Evolutionary conservation across 306 rosid species (phyloP).

Genomic region (Acacia melanoxylon): DNA sequence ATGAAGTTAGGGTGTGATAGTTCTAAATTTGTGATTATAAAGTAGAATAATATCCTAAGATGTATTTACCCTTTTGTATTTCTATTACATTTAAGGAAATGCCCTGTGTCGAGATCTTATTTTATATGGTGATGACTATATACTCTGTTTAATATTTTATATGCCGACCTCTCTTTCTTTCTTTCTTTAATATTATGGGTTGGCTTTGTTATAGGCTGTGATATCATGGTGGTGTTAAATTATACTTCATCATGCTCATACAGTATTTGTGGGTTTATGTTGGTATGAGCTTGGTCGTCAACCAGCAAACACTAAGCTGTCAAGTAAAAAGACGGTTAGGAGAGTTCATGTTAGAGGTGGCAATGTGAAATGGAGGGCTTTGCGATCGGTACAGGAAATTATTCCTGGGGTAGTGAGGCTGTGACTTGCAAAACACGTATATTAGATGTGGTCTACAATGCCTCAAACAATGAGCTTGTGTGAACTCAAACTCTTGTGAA

Average conservation of each 20-base stretch:
- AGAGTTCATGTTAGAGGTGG: slow-evolving; percentile 62
- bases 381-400: slow-evolving; percentile 61
- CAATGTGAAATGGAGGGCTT: slow-evolving; percentile 61
- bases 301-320: slow-evolving; percentile 58
- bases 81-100: not conserved
- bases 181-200: not conserved
- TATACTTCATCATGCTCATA: not conserved
- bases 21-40: not conserved
- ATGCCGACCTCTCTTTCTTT: no score
- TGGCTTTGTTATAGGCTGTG: not conserved
- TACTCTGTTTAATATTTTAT: not conserved
- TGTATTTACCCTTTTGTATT: no score
- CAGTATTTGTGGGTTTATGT: not conserved
- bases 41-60: not conserved
- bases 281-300: slow-evolving; percentile 65
- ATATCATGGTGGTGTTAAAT: not conserved
- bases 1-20: not conserved
- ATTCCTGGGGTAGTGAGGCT: slow-evolving; percentile 59
- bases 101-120: not conserved
- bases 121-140: not conserved
- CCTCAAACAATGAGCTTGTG: slow-evolving; percentile 65
- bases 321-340: slow-evolving; percentile 58
- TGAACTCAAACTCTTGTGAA: slow-evolving; percentile 59
- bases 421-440: slow-evolving; percentile 56
- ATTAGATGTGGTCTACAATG: slow-evolving; percentile 56